Conservation (phyloP, 768 basidiomycete genomes). For the Tricholoma flavovirens region DNA sequence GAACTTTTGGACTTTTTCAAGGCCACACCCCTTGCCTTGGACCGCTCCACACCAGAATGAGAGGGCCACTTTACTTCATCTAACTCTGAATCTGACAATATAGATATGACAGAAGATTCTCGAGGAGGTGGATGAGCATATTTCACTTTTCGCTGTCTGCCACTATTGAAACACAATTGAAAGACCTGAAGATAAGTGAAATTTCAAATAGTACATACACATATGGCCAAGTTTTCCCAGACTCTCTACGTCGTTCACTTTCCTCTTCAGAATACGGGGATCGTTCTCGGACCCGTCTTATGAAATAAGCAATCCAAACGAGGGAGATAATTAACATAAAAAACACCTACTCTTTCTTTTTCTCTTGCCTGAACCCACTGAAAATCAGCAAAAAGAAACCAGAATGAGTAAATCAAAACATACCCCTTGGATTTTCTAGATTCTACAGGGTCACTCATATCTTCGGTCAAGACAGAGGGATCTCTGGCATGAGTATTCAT, state of each 20-base stretch:
- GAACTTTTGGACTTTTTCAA: background rate
- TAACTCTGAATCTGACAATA: background rate
- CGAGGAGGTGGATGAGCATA: background rate
- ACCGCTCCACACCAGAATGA: background rate
- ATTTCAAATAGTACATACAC: background rate
- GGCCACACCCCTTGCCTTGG: background rate
- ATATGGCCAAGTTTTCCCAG: background rate
- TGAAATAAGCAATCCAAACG: too few relatives aligned
- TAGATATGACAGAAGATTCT: background rate
- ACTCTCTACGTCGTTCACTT: background rate
- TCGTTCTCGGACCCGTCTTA: background rate
- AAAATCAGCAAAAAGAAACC: too few relatives aligned
- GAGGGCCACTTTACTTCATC: background rate
- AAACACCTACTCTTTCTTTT: too few relatives aligned
- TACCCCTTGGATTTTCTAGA: too few relatives aligned
- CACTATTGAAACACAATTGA: background rate
- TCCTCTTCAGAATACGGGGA: background rate
- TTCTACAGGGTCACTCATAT: too few relatives aligned
- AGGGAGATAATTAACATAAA: too few relatives aligned
- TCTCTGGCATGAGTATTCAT: too few relatives aligned
- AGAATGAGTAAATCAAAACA: too few relatives aligned
- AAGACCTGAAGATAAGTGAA: background rate
- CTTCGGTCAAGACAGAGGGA: too few relatives aligned
- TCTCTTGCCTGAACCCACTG: too few relatives aligned
- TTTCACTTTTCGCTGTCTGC: background rate